A percentile compares a stretch with the other conserved stretches of the same genome.
Evolutionary conservation across 441 rosid species (phyloP).

Genomic region (Cnidoscolus chayamansa): DNA sequence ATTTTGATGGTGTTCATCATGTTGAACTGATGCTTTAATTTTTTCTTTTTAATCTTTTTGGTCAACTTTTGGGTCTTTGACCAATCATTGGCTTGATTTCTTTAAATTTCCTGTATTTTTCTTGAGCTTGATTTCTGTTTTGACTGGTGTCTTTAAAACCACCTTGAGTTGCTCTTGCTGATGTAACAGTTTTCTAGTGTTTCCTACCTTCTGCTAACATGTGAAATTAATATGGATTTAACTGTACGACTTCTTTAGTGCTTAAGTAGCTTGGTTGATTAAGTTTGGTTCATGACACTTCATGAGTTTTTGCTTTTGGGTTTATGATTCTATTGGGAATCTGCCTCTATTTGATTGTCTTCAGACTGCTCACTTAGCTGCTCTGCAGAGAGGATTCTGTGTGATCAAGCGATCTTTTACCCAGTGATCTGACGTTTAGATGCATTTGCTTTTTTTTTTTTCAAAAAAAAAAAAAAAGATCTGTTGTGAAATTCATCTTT

Average conservation of each 20-base stretch:
- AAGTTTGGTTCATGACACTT: neutral
- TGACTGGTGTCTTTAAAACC: neutral
- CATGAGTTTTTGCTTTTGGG: neutral
- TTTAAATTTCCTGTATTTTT: slow-evolving; percentile 1
- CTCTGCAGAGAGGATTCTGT: slow-evolving; percentile 6
- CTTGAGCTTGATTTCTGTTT: too few relatives aligned
- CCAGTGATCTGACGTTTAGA: neutral
- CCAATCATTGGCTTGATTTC: slow-evolving; percentile 20
- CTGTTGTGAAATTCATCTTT: neutral
- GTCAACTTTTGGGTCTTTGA: slow-evolving; percentile 3
- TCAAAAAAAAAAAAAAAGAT: too few relatives aligned
- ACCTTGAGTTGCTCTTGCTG: neutral
- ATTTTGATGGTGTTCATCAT: neutral
- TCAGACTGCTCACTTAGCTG: neutral
- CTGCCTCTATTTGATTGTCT: neutral
- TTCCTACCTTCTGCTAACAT: slow-evolving; percentile 6
- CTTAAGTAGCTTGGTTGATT: neutral
- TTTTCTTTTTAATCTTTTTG: neutral
- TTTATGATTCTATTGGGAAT: neutral
- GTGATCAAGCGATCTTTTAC: neutral
- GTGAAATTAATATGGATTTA: slow-evolving; percentile 14
- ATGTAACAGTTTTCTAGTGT: neutral
- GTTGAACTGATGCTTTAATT: neutral
- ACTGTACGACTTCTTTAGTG: slow-evolving; percentile 16
- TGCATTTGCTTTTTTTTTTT: neutral